Evolutionary conservation across 371 early-diverging fungal species (phyloP).

Genomic region (Batkoa obscura): DNA sequence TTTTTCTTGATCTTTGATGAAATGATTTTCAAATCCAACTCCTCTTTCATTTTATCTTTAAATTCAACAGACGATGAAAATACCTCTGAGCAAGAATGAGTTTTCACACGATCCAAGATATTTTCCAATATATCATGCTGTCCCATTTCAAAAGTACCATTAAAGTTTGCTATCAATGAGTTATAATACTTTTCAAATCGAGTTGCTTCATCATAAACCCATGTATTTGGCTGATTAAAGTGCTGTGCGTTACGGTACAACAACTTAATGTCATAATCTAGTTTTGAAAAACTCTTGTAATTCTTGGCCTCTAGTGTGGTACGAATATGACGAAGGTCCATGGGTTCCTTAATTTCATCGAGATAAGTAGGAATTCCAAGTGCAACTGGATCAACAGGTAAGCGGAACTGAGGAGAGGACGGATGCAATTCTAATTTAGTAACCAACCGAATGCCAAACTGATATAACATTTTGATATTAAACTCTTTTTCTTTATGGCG

Average conservation of each 20-base stretch:
- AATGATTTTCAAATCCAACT: background rate
- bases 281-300: constrained; percentile 52
- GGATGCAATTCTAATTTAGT: constrained; percentile 20
- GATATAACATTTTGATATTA: background rate
- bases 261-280: constrained; percentile 66
- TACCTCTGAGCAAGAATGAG: background rate
- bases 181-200: constrained; percentile 34
- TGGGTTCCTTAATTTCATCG: constrained; percentile 85
- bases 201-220: constrained; percentile 68
- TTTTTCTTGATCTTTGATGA: background rate
- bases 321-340: constrained; percentile 92
- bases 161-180: no score
- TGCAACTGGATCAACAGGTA: constrained; percentile 84
- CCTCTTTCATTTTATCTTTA: background rate
- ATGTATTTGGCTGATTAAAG: constrained; percentile 80
- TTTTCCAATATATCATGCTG: background rate
- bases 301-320: constrained; percentile 57
- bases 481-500: background rate
- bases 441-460: background rate
- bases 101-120: background rate
- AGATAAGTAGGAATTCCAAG: constrained; percentile 90
- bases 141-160: background rate
- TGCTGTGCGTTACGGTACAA: constrained; percentile 85
- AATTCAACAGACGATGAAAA: background rate
- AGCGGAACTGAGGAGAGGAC: constrained; percentile 58